These are phyloP conservation scores for Paratinospora sagittata DNA, from an alignment of 164 flowering plant species.

Conservation along the genomic window DNA sequence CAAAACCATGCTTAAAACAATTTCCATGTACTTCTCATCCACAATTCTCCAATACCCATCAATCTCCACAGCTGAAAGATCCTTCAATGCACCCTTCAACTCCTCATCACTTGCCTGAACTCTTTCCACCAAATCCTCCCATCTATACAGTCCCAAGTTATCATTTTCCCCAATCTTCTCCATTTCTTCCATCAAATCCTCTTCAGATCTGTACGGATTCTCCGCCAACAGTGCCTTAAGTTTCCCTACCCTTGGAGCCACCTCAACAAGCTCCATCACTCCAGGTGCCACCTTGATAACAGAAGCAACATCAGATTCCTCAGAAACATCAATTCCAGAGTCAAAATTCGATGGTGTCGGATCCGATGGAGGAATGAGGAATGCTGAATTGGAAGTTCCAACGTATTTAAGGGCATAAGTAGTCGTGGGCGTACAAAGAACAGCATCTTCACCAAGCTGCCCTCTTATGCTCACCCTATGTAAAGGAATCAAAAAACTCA, in stretches of 20 bases:
- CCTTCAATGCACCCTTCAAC: conserved; percentile 47
- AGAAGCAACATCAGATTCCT: conserved; percentile 26
- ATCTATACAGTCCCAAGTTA: conserved; percentile 38
- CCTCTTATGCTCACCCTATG: conserved; percentile 69
- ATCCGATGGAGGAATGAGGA: conserved; percentile 63
- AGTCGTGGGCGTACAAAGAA: conserved; percentile 73
- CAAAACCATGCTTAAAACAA: conserved; percentile 47
- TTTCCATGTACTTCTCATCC: conserved; percentile 59
- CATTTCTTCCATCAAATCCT: conserved; percentile 26
- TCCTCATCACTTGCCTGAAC: conserved; percentile 92
- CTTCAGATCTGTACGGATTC: conserved; percentile 44
- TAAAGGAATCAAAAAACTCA: neutral
- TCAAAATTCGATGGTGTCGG: neutral
- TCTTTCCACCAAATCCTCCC: conserved; percentile 64
- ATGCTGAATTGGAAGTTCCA: conserved; percentile 76
- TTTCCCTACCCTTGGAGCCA: conserved; percentile 77
- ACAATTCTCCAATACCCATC: conserved; percentile 82
- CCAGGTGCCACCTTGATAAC: conserved; percentile 71
- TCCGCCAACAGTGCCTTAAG: conserved; percentile 52
- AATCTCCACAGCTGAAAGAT: conserved; percentile 77
- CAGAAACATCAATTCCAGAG: neutral
- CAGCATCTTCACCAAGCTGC: conserved; percentile 73
- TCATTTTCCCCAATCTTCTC: conserved; percentile 19
- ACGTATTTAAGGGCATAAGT: conserved; percentile 82
- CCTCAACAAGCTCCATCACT: conserved; percentile 68